Percentiles rank a stretch among this genome's conserved stretches.
phyloP scores from a whole-genome alignment of 352 stramenopile species.

The Pilasporangium apinafurcum region DNA sequence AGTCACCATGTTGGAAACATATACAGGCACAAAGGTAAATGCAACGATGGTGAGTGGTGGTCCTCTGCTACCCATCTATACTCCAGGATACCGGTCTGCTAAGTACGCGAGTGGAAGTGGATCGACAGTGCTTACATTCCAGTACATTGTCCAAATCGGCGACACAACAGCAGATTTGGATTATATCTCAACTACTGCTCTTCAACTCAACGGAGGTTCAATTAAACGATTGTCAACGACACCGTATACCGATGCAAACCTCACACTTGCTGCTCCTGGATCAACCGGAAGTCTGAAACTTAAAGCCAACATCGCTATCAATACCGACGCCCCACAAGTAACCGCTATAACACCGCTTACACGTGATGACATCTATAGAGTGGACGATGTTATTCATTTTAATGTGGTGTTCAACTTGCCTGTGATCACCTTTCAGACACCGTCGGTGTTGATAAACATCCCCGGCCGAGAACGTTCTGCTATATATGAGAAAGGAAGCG shows the following conservation, averaged over 20 bases:
- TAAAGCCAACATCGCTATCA: slow-evolving; percentile 29
- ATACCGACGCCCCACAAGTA: slow-evolving; percentile 37
- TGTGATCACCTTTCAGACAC: slow-evolving; percentile 23
- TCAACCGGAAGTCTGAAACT: slow-evolving; percentile 27
- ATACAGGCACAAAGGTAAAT: slow-evolving; percentile 32
- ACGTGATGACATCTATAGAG: slow-evolving; percentile 51
- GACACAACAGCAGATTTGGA: slow-evolving; percentile 40
- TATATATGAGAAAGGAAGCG: slow-evolving; percentile 36
- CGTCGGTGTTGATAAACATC: slow-evolving; percentile 28
- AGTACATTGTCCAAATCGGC: slow-evolving; percentile 47
- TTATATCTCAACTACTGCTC: slow-evolving; percentile 34
- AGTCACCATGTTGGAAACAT: slow-evolving; percentile 50
- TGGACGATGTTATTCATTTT: slow-evolving; percentile 36
- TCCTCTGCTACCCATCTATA: slow-evolving; percentile 27
- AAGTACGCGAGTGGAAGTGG: slow-evolving; percentile 41
- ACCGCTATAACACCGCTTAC: slow-evolving; percentile 38
- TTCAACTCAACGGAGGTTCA: slow-evolving; percentile 41
- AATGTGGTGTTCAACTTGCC: slow-evolving; percentile 43
- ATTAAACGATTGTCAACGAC: slow-evolving; percentile 51
- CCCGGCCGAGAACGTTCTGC: slow-evolving; percentile 23
- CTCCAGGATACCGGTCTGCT: slow-evolving; percentile 41
- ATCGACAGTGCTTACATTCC: slow-evolving; percentile 38
- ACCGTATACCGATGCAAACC: slow-evolving; percentile 37
- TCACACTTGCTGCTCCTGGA: slow-evolving; percentile 38
- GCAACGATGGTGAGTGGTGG: slow-evolving; percentile 10